Base-by-base conservation (phyloP, 208 protist species). In the Acanthamoeba sp. region DNA sequence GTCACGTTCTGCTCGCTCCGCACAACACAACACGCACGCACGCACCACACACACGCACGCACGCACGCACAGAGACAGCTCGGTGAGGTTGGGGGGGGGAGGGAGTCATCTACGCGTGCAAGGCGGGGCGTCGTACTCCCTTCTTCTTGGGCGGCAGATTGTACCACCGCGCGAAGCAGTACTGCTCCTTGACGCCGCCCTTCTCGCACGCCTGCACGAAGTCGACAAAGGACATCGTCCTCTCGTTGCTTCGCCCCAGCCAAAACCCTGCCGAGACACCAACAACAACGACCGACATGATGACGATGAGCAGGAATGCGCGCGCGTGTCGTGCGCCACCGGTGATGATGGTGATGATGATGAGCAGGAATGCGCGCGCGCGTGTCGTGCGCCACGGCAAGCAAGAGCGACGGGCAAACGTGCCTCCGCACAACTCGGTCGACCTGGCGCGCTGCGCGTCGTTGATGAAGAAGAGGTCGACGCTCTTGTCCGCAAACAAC, bases 401-500 rank as follows among this genome's bases (percentile, higher is more conserved):
- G n/a, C n/a, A n/a, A n/a, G n/a, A n/a, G n/a, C n/a, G n/a, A n/a
- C n/a, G n/a, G n/a, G n/a, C n/a, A 55, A 16, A 20, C 48, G 48
- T 55, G 16, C 57, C 57, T 29, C 76, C 76, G 48, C 76, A 85
- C 36, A 85, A 36, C 76, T 7, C 76, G 0, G 40, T 32, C 45
- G 12, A 29, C 24, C 42, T n/a, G 24, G 29, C 22, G 29, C 78
- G 32, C 32, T 36, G 34, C 29, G 18, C 7, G 42, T 87, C 78
- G 52, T 87, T 57, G 29, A 87, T 57, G 78, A 87, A 87, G 52
- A 62, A 87, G n/a, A 87, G 78, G 24, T 87, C 78, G 29, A 87
- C 32, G 5, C 16, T 32, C 29, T 50, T 57, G 38, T 87, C 32
- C 40, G n/a, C 12, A 18, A 87, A 24, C 42, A 87, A 32, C 29